Evolutionary conservation across 305 asterid genomes (phyloP).

Genomic region (Plantago rigida): DNA sequence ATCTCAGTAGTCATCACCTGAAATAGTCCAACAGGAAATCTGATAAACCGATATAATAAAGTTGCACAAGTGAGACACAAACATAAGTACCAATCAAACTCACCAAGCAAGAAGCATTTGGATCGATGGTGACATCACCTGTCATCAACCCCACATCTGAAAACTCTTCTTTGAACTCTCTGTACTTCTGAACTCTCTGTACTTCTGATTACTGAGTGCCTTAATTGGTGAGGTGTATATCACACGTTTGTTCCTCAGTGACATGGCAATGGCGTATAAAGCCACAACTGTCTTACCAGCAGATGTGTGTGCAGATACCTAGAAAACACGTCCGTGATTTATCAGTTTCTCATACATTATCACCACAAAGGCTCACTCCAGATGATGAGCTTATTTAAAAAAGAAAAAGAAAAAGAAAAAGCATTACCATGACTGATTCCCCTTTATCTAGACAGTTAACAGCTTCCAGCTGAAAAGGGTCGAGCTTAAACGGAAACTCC

Average conservation of each 20-base stretch:
- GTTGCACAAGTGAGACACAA: constrained; percentile 17
- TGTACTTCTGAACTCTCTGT: constrained; percentile 87
- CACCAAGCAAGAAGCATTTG: constrained; percentile 96
- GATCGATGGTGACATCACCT: constrained; percentile 92
- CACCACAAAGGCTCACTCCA: neutral
- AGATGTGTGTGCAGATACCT: constrained; percentile 97
- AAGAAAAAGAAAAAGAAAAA: neutral
- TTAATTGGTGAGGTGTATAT: constrained; percentile 90
- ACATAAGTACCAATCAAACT: constrained; percentile 27
- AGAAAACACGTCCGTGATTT: constrained; percentile 5
- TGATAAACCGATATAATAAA: neutral
- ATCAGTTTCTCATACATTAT: neutral
- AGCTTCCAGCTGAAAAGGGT: constrained; percentile 87
- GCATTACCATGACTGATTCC: constrained; percentile 80
- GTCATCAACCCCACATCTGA: constrained; percentile 98
- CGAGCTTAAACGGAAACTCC: constrained; percentile 68
- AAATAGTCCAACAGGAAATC: constrained; percentile 26
- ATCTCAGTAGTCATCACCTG: constrained; percentile 89
- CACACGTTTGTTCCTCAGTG: constrained; percentile 67
- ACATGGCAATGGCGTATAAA: constrained; percentile 84
- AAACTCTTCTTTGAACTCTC: constrained; percentile 95
- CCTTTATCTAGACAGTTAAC: constrained; percentile 63
- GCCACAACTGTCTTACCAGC: constrained; percentile 96
- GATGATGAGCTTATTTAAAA: neutral
- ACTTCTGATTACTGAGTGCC: constrained; percentile 93